These are phyloP conservation scores for Pisolithus marmoratus DNA, from an alignment of 768 basidiomycete genomes.

Conservation along the genomic window DNA sequence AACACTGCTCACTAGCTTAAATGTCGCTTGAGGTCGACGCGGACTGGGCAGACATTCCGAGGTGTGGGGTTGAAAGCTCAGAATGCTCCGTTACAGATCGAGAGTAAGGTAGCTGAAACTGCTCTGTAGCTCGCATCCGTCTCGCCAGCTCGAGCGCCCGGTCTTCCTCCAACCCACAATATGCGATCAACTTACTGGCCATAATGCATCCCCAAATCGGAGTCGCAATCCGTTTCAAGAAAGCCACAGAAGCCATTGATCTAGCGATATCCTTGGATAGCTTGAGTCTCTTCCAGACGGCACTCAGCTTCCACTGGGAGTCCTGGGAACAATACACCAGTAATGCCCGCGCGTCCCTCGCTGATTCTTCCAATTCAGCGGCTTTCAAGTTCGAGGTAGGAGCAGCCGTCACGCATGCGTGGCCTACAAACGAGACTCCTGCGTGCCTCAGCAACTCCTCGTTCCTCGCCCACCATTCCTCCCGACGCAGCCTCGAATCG, in stretches of 20 bases:
- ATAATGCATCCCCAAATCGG: neutral
- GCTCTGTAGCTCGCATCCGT: neutral
- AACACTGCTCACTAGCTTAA: no score
- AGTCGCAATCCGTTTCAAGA: neutral
- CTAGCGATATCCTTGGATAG: neutral
- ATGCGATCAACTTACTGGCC: neutral
- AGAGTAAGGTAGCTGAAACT: no score
- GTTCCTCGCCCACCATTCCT: constrained; percentile 16
- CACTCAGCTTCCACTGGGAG: neutral
- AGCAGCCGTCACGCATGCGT: constrained; percentile 30
- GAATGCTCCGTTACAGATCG: no score
- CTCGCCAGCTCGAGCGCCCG: neutral
- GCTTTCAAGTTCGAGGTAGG: constrained; percentile 12
- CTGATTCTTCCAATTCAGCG: constrained; percentile 15
- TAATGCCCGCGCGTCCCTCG: constrained; percentile 3
- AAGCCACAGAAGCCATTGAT: neutral
- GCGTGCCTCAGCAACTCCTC: constrained; percentile 18
- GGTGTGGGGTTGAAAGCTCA: no score
- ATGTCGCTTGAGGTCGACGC: no score
- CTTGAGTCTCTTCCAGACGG: neutral
- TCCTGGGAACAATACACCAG: neutral
- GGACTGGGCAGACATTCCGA: no score
- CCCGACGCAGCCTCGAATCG: constrained; percentile 16
- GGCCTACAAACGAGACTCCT: constrained; percentile 21
- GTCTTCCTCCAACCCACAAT: neutral